These are phyloP conservation scores for Bidens hawaiensis DNA, from an alignment of 140 eudicot genomes.

Conservation along the genomic window DNA sequence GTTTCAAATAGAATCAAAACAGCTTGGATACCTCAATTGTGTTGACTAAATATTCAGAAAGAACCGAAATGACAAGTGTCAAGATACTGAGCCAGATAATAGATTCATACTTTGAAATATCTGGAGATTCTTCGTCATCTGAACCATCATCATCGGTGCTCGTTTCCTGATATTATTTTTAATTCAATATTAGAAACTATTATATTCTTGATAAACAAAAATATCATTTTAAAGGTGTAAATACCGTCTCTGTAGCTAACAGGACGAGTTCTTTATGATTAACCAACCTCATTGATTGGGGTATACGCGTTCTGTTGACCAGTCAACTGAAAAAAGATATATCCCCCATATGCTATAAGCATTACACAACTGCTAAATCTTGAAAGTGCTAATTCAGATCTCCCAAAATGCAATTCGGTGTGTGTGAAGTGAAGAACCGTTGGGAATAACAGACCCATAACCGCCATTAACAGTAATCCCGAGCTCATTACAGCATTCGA, in stretches of 20 bases:
- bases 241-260: slow-evolving; percentile 9
- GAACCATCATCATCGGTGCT: slow-evolving; percentile 28
- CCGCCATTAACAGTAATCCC: slow-evolving; percentile 72
- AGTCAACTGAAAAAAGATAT: slow-evolving; percentile 68
- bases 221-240: background rate
- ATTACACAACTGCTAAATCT: slow-evolving; percentile 79
- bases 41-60: slow-evolving; percentile 61
- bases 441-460: slow-evolving; percentile 65
- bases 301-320: slow-evolving; percentile 43
- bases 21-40: slow-evolving; percentile 52
- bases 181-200: slow-evolving; percentile 11
- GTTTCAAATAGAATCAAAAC: background rate
- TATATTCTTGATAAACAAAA: background rate
- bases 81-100: slow-evolving; percentile 47
- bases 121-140: slow-evolving; percentile 56
- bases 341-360: slow-evolving; percentile 80
- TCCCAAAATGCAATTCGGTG: slow-evolving; percentile 64
- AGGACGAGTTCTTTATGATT: too few relatives aligned
- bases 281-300: slow-evolving; percentile 56
- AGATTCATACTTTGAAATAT: slow-evolving; percentile 40
- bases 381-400: slow-evolving; percentile 70
- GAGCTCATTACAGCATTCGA: slow-evolving; percentile 59
- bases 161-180: slow-evolving; percentile 38
- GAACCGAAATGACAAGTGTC: slow-evolving; percentile 44
- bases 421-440: slow-evolving; percentile 63